These are phyloP conservation scores for Maudiozyma serrabonitensis DNA, from an alignment of 805 yeast genomes.

Conservation along the genomic window DNA sequence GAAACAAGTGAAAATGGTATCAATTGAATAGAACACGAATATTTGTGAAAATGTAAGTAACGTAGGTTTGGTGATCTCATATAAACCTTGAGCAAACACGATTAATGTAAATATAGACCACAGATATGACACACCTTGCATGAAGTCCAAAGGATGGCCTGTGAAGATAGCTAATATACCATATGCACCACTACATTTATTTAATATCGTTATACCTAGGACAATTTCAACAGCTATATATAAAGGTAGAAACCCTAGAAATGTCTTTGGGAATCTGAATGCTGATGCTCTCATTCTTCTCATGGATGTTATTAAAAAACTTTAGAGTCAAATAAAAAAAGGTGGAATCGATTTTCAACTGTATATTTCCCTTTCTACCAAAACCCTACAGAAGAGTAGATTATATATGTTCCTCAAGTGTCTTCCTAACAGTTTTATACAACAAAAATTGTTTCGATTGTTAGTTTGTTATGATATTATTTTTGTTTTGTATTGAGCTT, in stretches of 20 bases:
- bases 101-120: constrained; percentile 55
- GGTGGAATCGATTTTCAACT: too few species aligned
- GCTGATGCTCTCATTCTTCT: background rate
- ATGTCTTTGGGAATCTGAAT: constrained; percentile 33
- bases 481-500: too few species aligned
- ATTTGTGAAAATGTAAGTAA: constrained; percentile 55
- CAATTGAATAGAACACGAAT: constrained; percentile 52
- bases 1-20: constrained; percentile 54
- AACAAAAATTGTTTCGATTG: too few species aligned
- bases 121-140: constrained; percentile 76
- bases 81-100: constrained; percentile 52
- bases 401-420: too few species aligned
- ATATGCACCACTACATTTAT: constrained; percentile 81
- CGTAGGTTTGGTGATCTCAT: constrained; percentile 42
- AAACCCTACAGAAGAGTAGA: too few species aligned
- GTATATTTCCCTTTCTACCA: too few species aligned
- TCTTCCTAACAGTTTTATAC: too few species aligned
- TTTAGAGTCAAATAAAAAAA: too few species aligned
- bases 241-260: constrained; percentile 65
- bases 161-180: constrained; percentile 82
- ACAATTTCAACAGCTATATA: constrained; percentile 81
- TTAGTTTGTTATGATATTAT: too few species aligned
- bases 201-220: constrained; percentile 64
- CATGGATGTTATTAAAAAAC: background rate
- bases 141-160: constrained; percentile 72